Conservation (phyloP, 305 asterid genomes). For the Vinca major region DNA sequence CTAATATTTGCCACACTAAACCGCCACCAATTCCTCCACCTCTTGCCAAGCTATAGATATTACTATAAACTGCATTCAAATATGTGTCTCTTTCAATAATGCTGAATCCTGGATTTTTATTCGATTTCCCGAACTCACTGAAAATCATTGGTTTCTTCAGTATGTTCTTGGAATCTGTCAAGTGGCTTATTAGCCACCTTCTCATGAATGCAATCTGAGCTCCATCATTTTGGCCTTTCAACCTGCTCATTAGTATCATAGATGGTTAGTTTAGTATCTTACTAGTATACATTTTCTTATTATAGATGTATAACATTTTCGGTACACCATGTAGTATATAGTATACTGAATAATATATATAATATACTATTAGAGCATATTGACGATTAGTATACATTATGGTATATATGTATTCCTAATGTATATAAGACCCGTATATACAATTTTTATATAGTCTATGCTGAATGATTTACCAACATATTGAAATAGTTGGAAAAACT, state of each 20-base stretch:
- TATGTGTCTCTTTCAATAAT: constrained; percentile 29
- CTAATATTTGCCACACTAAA: constrained; percentile 45
- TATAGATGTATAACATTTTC: too few relatives aligned
- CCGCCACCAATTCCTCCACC: constrained; percentile 39
- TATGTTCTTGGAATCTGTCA: constrained; percentile 32
- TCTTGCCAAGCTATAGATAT: constrained; percentile 27
- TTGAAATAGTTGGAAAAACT: too few relatives aligned
- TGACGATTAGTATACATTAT: too few relatives aligned
- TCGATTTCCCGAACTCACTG: constrained; percentile 43
- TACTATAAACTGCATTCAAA: constrained; percentile 24
- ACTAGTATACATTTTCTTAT: too few relatives aligned
- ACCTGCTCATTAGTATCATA: constrained; percentile 17
- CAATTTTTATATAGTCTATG: too few relatives aligned
- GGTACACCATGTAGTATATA: too few relatives aligned
- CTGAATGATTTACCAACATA: too few relatives aligned
- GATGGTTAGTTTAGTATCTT: too few relatives aligned
- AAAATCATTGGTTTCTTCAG: constrained; percentile 41
- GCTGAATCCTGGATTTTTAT: constrained; percentile 45
- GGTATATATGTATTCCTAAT: too few relatives aligned
- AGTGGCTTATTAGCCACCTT: constrained; percentile 40
- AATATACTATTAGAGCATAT: too few relatives aligned
- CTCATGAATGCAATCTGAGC: constrained; percentile 39
- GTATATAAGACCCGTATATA: too few relatives aligned
- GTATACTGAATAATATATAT: too few relatives aligned
- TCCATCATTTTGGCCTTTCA: constrained; percentile 25